Conservation (phyloP, 805 yeast species). For the Nakazawaea anatomiae region DNA sequence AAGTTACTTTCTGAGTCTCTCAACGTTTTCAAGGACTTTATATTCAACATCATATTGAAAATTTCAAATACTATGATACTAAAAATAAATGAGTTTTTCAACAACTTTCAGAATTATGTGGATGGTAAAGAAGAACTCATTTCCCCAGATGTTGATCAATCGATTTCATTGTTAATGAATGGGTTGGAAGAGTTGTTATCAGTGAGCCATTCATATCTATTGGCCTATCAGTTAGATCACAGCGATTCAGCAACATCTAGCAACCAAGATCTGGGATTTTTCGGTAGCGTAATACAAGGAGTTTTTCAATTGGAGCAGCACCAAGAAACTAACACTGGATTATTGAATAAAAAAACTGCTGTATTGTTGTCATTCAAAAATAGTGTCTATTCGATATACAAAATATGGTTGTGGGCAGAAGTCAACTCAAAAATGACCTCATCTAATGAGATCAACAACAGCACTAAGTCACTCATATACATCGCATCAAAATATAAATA, state of each 20-base stretch:
- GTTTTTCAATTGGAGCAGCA: constrained; percentile 73
- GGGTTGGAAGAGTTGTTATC: constrained; percentile 66
- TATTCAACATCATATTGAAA: constrained; percentile 50
- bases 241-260: constrained; percentile 5
- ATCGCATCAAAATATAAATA: constrained; percentile 60
- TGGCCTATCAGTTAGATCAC: constrained; percentile 14
- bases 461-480: constrained; percentile 32
- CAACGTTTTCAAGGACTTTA: constrained; percentile 41
- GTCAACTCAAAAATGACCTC: constrained; percentile 19
- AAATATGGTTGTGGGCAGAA: constrained; percentile 72
- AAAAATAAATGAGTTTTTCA: constrained; percentile 30
- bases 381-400: constrained; percentile 47
- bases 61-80: constrained; percentile 45
- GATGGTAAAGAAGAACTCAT: not conserved
- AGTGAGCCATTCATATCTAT: constrained; percentile 49
- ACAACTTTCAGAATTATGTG: constrained; percentile 17
- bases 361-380: constrained; percentile 60
- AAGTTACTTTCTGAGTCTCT: constrained; percentile 46
- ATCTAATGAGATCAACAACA: constrained; percentile 2
- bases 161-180: constrained; percentile 38
- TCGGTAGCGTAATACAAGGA: constrained; percentile 69
- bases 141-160: constrained; percentile 32
- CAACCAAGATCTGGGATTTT: constrained; percentile 41
- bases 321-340: constrained; percentile 40
- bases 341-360: constrained; percentile 44